Evolutionary conservation across 352 stramenopile species (phyloP).

Genomic region (Phytophthora sp.): DNA sequence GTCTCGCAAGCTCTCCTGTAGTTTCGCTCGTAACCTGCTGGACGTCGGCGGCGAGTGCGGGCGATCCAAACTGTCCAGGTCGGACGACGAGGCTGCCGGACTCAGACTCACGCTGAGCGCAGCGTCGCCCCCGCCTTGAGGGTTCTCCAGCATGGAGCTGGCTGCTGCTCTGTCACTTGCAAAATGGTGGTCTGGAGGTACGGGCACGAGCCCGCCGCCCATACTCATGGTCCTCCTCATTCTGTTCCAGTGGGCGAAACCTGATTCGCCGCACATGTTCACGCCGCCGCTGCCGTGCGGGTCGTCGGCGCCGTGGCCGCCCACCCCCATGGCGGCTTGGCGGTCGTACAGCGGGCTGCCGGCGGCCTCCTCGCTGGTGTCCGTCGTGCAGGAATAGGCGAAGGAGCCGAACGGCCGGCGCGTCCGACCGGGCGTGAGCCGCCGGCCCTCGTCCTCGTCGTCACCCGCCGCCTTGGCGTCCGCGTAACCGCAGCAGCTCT

Average conservation of each 20-base stretch:
- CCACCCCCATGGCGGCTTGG: conserved; percentile 3
- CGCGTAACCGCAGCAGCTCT: conserved; percentile 63
- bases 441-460: conserved; percentile 15
- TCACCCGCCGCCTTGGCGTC: conserved; percentile 18
- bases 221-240: conserved; percentile 43
- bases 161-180: conserved; percentile 1
- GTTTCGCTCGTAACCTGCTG: conserved; percentile 61
- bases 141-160: conserved; percentile 38
- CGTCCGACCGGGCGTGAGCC: conserved; percentile 3
- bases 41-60: conserved; percentile 35
- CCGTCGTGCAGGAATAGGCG: conserved; percentile 72
- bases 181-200: conserved; percentile 36
- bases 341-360: conserved; percentile 31
- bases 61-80: conserved; percentile 34
- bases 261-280: conserved; percentile 24
- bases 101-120: conserved; percentile 29
- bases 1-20: conserved; percentile 61
- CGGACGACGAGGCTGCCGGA: conserved; percentile 26
- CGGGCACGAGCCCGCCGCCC: conserved; percentile 42
- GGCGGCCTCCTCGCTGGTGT: conserved; percentile 62
- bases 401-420: conserved; percentile 54
- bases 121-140: conserved; percentile 33
- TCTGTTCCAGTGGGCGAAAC: conserved; percentile 53
- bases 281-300: background rate
- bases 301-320: background rate